phyloP scores from a whole-genome alignment of 306 rosid species.

The Biancaea sappan region DNA sequence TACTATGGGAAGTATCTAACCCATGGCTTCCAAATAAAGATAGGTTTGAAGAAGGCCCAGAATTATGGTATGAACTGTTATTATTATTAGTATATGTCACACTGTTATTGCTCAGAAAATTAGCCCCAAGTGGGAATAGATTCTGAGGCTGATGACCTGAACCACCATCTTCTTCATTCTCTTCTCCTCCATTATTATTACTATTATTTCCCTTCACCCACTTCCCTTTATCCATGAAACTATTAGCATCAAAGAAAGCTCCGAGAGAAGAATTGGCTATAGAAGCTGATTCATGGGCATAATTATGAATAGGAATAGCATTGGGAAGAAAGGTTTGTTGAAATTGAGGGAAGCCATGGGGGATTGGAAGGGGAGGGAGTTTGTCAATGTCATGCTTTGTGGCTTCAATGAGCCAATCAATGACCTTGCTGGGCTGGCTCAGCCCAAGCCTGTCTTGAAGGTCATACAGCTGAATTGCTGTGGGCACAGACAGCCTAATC shows the following conservation, averaged over 20 bases:
- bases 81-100: not conserved
- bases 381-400: constrained; percentile 78
- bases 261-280: constrained; percentile 42
- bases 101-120: no score
- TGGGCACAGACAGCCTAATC: constrained; percentile 85
- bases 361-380: constrained; percentile 88
- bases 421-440: constrained; percentile 86
- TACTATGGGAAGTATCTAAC: constrained; percentile 29
- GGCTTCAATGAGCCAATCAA: constrained; percentile 84
- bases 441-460: constrained; percentile 83
- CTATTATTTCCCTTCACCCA: constrained; percentile 49
- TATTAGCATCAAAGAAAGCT: constrained; percentile 34
- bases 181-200: constrained; percentile 35
- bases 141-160: constrained; percentile 60
- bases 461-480: constrained; percentile 83
- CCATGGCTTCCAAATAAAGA: constrained; percentile 69
- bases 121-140: constrained; percentile 50
- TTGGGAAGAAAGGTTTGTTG: no score
- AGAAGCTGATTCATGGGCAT: constrained; percentile 31
- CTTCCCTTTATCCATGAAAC: constrained; percentile 45
- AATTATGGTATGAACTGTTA: constrained; percentile 29
- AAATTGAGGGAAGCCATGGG: constrained; percentile 56
- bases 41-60: constrained; percentile 58
- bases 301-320: no score
- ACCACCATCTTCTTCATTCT: constrained; percentile 31